Percentiles rank a stretch among this genome's conserved stretches.
Conservation (phyloP, 1,139 yeast species). For the Taphrina sp. region DNA sequence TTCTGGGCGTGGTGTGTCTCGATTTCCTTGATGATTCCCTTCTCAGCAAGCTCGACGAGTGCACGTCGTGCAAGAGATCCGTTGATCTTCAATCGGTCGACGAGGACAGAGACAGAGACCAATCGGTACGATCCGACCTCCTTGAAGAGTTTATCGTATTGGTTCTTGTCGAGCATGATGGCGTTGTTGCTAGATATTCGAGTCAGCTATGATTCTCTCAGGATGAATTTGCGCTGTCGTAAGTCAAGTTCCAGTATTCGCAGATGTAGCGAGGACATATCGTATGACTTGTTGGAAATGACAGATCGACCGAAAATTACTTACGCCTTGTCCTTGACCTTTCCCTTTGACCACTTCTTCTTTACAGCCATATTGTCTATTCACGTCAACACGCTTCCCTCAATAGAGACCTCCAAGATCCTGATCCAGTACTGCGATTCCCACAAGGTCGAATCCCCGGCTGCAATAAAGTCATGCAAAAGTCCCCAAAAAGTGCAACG, state of each 20-base stretch:
- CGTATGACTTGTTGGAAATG: no score
- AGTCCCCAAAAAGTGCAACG: no score
- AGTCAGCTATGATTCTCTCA: no score
- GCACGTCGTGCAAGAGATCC: constrained; percentile 99
- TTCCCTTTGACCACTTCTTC: constrained; percentile 99
- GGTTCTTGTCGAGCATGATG: constrained; percentile 95
- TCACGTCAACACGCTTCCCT: not conserved
- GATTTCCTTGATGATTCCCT: constrained; percentile 94
- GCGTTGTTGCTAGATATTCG: constrained; percentile 65
- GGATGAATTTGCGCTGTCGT: no score
- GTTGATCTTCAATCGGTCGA: constrained; percentile 98
- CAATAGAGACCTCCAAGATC: no score
- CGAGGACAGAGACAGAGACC: constrained; percentile 96
- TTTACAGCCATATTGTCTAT: constrained; percentile 31
- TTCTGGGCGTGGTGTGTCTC: constrained; percentile 95
- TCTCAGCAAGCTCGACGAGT: constrained; percentile 89
- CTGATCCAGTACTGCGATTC: no score
- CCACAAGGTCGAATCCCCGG: no score
- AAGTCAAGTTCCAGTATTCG: no score
- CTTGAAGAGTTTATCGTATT: constrained; percentile 98
- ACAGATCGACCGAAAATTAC: no score
- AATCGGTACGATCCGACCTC: constrained; percentile 99
- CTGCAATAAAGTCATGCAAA: no score
- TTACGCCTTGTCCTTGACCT: constrained; percentile 99
- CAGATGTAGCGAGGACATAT: no score